A percentile compares a stretch with the other conserved stretches of the same genome.
phyloP scores from a whole-genome alignment of 2,329 filamentous ascomycete species.

The Arachnomyces sp. region DNA sequence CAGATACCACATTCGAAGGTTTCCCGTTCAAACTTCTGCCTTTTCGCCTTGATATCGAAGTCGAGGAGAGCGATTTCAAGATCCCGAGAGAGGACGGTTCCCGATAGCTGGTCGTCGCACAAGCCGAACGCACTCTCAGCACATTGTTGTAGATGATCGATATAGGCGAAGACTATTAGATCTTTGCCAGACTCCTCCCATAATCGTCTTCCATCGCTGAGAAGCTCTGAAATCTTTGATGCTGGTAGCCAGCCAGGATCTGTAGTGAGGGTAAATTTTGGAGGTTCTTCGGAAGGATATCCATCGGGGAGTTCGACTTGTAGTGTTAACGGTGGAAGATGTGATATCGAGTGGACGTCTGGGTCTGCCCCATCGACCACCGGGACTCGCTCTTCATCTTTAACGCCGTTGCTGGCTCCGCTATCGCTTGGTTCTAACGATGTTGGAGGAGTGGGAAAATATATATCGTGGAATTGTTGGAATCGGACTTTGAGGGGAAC shows the following conservation, averaged over 20 bases:
- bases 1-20: slow-evolving; percentile 87
- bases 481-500: slow-evolving; percentile 43
- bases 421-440: slow-evolving; percentile 27
- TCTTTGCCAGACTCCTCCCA: slow-evolving; percentile 55
- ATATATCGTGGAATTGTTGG: slow-evolving; percentile 26
- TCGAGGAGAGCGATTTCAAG: slow-evolving; percentile 65
- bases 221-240: slow-evolving; percentile 36
- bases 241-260: slow-evolving; percentile 46
- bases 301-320: slow-evolving; percentile 45
- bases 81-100: slow-evolving; percentile 33
- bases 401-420: slow-evolving; percentile 14
- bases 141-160: slow-evolving; percentile 52
- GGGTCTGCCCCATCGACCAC: slow-evolving; percentile 13
- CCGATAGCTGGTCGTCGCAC: slow-evolving; percentile 32
- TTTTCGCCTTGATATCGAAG: slow-evolving; percentile 66
- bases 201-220: slow-evolving; percentile 39
- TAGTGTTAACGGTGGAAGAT: slow-evolving; percentile 50
- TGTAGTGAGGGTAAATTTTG: slow-evolving; percentile 42
- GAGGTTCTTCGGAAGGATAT: slow-evolving; percentile 48
- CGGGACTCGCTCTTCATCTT: slow-evolving; percentile 17
- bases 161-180: slow-evolving; percentile 51
- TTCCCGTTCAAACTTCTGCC: slow-evolving; percentile 67
- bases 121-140: slow-evolving; percentile 49
- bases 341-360: slow-evolving; percentile 41
- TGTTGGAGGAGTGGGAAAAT: slow-evolving; percentile 34